Evolutionary conservation across 2,329 filamentous ascomycete species (phyloP).

Genomic region (Hymenoscyphus occultus): DNA sequence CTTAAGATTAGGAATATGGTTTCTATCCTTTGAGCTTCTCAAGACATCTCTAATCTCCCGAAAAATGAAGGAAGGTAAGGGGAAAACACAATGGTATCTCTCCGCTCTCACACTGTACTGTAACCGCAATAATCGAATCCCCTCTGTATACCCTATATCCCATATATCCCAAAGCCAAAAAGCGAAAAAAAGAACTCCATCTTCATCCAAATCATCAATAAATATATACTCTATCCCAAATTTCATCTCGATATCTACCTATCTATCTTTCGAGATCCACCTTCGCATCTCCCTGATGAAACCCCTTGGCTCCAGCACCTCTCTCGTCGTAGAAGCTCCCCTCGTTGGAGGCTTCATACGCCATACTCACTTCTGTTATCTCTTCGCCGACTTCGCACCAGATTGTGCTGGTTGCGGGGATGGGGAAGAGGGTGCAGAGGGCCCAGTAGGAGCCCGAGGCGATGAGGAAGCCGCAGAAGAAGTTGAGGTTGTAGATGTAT

Average conservation of each 20-base stretch:
- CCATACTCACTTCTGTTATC: constrained; percentile 46
- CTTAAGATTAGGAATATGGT: no score
- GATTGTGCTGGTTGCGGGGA: constrained; percentile 68
- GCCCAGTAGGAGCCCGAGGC: constrained; percentile 64
- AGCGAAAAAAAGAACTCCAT: background rate
- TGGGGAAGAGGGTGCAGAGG: constrained; percentile 65
- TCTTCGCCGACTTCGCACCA: constrained; percentile 77
- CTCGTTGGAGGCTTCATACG: constrained; percentile 22
- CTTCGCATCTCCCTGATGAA: constrained; percentile 20
- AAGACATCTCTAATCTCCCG: no score
- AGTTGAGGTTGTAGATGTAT: constrained; percentile 89
- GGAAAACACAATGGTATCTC: background rate
- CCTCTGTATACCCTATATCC: background rate
- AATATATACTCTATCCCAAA: background rate
- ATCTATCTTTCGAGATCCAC: constrained; percentile 17
- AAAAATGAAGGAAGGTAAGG: no score
- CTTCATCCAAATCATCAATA: background rate
- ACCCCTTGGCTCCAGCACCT: constrained; percentile 13
- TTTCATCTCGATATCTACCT: no score
- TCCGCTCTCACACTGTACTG: background rate
- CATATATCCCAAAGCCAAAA: background rate
- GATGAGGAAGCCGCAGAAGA: constrained; percentile 80
- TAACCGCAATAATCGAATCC: background rate
- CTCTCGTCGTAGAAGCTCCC: constrained; percentile 24
- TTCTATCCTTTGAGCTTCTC: no score